phyloP scores from a whole-genome alignment of 2,329 filamentous ascomycete species.

The Diaporthe longicolla region DNA sequence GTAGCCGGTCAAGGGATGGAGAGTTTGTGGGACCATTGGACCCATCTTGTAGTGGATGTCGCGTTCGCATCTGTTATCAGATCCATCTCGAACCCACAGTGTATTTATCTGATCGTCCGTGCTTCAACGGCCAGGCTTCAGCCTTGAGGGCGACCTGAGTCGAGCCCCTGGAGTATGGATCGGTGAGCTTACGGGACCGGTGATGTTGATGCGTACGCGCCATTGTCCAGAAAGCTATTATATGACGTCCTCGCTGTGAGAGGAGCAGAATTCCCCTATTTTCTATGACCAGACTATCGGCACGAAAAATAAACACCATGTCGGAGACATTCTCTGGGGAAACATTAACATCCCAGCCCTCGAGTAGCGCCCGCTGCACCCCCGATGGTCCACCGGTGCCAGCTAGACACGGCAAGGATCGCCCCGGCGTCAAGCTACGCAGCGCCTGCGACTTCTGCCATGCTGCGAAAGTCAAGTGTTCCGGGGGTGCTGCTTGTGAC shows the following conservation, averaged over 20 bases:
- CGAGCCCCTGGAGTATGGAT: slow-evolving; percentile 14
- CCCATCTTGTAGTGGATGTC: neutral
- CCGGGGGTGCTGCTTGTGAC: slow-evolving; percentile 15
- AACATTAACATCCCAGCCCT: slow-evolving; percentile 14
- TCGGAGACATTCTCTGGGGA: slow-evolving; percentile 1
- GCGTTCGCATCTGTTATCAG: slow-evolving; percentile 1
- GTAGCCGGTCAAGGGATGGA: neutral
- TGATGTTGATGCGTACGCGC: neutral
- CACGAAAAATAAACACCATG: slow-evolving; percentile 7
- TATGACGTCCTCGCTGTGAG: neutral
- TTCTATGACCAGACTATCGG: neutral
- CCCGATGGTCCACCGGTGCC: neutral
- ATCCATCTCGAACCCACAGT: slow-evolving; percentile 15
- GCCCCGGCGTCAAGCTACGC: slow-evolving; percentile 1
- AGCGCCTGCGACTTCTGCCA: slow-evolving; percentile 17
- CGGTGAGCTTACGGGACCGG: neutral
- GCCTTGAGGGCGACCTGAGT: slow-evolving; percentile 2
- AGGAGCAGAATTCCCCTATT: neutral
- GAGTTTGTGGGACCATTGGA: neutral
- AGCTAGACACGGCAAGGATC: slow-evolving; percentile 17
- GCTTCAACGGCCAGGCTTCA: slow-evolving; percentile 1
- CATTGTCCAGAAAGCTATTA: slow-evolving; percentile 1
- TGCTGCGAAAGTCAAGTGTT: slow-evolving; percentile 13
- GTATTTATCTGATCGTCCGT: slow-evolving; percentile 28
- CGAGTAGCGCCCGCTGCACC: neutral